Evolutionary conservation across 2,329 filamentous ascomycete genomes (phyloP).

Genomic region (Scedosporium dehoogii): DNA sequence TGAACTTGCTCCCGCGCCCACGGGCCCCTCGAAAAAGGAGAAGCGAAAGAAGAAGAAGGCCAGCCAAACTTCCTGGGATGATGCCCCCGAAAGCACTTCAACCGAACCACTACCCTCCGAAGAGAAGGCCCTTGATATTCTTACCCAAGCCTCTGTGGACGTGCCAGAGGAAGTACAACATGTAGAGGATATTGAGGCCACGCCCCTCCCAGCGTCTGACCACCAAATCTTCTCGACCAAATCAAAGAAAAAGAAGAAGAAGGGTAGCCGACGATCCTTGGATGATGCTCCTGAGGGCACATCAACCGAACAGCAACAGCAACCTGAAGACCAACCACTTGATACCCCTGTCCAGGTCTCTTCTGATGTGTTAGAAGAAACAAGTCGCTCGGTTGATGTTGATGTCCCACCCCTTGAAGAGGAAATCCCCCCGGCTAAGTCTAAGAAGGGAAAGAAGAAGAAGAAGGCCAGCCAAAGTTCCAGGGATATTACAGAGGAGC

Average conservation of each 20-base stretch:
- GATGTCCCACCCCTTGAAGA: background rate
- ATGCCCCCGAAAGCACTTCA: background rate
- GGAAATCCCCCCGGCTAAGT: background rate
- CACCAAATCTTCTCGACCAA: slow-evolving; percentile 9
- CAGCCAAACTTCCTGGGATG: background rate
- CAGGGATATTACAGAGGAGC: background rate
- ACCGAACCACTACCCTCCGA: slow-evolving; percentile 2
- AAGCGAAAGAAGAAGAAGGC: slow-evolving; percentile 16
- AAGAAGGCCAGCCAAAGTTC: slow-evolving; percentile 9
- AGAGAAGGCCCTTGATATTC: background rate
- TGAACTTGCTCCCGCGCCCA: background rate
- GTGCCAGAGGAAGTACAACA: slow-evolving; percentile 7
- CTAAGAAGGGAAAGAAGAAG: slow-evolving; percentile 16
- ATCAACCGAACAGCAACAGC: slow-evolving; percentile 5
- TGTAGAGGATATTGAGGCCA: background rate
- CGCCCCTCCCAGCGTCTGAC: background rate
- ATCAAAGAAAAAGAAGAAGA: slow-evolving; percentile 15
- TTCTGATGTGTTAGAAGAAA: background rate
- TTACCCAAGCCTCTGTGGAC: slow-evolving; percentile 5
- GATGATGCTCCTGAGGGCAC: background rate
- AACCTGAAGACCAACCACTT: background rate
- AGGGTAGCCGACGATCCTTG: background rate
- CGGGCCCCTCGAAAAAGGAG: slow-evolving; percentile 9
- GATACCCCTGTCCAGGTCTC: background rate
- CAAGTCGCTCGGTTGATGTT: background rate